Percentiles rank a stretch among this genome's conserved stretches.
These are phyloP conservation scores for Cystoderma amianthinum DNA, from an alignment of 768 basidiomycete genomes.

Conservation along the genomic window DNA sequence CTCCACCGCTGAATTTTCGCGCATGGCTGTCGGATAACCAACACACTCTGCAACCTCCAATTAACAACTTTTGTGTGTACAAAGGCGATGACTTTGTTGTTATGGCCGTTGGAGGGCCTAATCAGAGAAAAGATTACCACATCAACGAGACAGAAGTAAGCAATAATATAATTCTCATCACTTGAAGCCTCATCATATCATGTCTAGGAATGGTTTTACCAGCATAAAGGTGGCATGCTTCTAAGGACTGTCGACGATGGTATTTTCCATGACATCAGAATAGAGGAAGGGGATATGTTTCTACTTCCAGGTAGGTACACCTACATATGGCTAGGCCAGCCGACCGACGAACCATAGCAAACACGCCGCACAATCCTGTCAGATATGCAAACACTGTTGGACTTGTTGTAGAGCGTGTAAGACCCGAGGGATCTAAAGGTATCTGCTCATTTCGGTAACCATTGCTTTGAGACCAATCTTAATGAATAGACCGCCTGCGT, in stretches of 20 bases:
- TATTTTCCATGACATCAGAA: slow-evolving; percentile 76
- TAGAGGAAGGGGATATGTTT: slow-evolving; percentile 97
- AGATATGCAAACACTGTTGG: slow-evolving; percentile 88
- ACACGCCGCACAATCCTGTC: slow-evolving; percentile 95
- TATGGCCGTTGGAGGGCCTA: slow-evolving; percentile 97
- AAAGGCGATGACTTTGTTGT: slow-evolving; percentile 81
- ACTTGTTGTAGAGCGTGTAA: slow-evolving; percentile 81
- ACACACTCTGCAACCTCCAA: slow-evolving; percentile 80
- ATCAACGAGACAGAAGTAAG: slow-evolving; percentile 87
- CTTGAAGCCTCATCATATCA: too few relatives aligned
- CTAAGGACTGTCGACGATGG: slow-evolving; percentile 80
- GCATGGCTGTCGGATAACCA: slow-evolving; percentile 83
- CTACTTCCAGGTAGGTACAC: slow-evolving; percentile 69
- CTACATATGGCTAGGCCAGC: neutral
- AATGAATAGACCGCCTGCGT: slow-evolving; percentile 76
- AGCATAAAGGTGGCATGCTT: slow-evolving; percentile 90
- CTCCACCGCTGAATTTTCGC: slow-evolving; percentile 81
- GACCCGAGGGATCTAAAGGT: slow-evolving; percentile 76
- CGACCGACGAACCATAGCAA: slow-evolving; percentile 40
- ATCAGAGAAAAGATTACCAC: slow-evolving; percentile 91
- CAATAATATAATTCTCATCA: too few relatives aligned
- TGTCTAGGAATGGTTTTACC: slow-evolving; percentile 97
- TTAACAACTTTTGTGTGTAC: slow-evolving; percentile 87
- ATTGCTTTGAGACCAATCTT: too few relatives aligned
- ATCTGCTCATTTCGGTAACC: neutral